Base-by-base conservation (phyloP, 306 rosid species). In the Prinsepia uniflora region DNA sequence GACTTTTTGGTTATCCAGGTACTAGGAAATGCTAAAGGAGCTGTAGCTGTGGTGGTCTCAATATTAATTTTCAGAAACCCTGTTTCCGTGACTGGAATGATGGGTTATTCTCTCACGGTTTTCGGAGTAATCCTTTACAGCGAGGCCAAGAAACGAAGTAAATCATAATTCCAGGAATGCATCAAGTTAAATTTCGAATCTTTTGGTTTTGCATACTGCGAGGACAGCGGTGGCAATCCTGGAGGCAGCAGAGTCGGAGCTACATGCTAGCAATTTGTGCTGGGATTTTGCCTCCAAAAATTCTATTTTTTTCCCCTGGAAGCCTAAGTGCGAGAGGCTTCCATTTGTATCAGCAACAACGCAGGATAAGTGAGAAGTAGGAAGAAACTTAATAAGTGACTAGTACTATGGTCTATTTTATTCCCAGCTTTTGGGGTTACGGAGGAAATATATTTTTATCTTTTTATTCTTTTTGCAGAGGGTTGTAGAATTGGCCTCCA, bases 131-230 rank as follows among this genome's bases (percentile, higher is more conserved):
- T 95, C 74, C 93, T 95, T 73, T 95, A 95, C 71, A 89, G 97
- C 65, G 99, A 95, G 85, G 96, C 97, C 78, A 95, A 95, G 86
- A 95, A 95, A 80, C 83, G 99, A 95, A 91, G 97, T 86, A 95
- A 95, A 78, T 90, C 84, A 92, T 77, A 52, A 74, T 62, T 67
- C 62, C 61, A 65, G 76, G 76, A 71, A 74, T 80, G 74, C 63
- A 82, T 7, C 14, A 65, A 47, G 47, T 13, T 82, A 73, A 76
- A 55, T 62, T 70, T 82, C 84, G 72, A 54, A 64, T 57, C 71
- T 82, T 60, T 75, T 72, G 81, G 63, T 76, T 75, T 66, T 70
- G 57, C 59, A 77, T 70, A 58, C 75, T 63, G 80, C 40, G 8
- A 39, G 47, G 71, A 69, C 72, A 76, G 68, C 80, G 45, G 75